These are phyloP conservation scores for Cicer arietinum DNA, from an alignment of 306 rosid genomes.

Conservation along the genomic window DNA sequence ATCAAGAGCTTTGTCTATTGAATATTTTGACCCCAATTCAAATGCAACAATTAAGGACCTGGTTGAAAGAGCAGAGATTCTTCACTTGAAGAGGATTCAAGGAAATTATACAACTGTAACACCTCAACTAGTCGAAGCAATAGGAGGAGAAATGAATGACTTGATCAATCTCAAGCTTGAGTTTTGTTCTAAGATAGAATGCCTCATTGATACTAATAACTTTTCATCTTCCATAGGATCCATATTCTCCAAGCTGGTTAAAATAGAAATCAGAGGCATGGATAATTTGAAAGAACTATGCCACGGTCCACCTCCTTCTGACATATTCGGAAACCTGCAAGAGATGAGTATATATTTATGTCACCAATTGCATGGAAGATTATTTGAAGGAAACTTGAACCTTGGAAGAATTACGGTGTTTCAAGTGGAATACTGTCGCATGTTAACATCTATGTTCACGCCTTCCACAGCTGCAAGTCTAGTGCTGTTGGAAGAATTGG, in stretches of 20 bases:
- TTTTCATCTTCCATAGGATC: background rate
- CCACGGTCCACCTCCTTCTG: conserved; percentile 1
- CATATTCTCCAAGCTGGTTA: conserved; percentile 25
- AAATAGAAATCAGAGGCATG: background rate
- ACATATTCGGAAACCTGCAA: background rate
- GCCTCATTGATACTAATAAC: conserved; percentile 20
- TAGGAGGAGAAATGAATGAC: conserved; percentile 19
- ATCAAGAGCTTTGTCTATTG: conserved; percentile 21
- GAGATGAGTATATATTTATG: conserved; percentile 8
- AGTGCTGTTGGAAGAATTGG: background rate
- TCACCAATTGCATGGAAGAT: conserved; percentile 2
- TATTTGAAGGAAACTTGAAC: conserved; percentile 12
- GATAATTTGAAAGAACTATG: conserved; percentile 23
- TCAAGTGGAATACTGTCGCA: background rate
- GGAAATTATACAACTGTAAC: background rate
- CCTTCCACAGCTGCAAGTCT: conserved; percentile 15
- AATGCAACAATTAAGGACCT: conserved; percentile 7
- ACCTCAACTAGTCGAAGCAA: background rate
- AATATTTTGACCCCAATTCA: conserved; percentile 3
- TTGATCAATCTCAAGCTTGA: background rate
- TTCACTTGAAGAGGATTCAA: background rate
- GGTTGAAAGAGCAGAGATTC: conserved; percentile 11
- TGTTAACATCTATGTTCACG: conserved; percentile 1
- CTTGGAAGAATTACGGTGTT: background rate
- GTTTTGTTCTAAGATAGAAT: background rate